Evolutionary conservation across 148 eudicot genomes (phyloP).

Genomic region (Rhododendron molle): DNA sequence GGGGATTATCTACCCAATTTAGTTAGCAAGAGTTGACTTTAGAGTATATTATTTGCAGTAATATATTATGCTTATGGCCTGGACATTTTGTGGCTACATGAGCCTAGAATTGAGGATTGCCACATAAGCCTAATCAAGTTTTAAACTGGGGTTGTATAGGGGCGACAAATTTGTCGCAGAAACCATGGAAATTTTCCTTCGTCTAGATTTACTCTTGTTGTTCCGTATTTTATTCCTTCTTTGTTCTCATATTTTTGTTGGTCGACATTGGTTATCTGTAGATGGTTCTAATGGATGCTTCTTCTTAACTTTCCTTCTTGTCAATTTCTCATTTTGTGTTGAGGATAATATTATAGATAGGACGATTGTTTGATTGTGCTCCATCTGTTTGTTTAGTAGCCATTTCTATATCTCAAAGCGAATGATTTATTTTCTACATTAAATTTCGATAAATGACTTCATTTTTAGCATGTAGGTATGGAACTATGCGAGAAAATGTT

Average conservation of each 20-base stretch:
- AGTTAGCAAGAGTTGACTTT: background rate
- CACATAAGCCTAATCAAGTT: background rate
- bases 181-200: background rate
- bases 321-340: background rate
- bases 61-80: background rate
- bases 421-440: background rate
- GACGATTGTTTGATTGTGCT: background rate
- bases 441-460: constrained; percentile 18
- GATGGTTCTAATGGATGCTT: background rate
- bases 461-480: constrained; percentile 76
- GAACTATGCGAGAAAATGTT: constrained; percentile 99
- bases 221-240: background rate
- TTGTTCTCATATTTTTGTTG: background rate
- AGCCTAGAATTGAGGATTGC: background rate
- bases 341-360: background rate
- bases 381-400: background rate
- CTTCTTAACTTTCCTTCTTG: background rate
- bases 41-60: background rate
- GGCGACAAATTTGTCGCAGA: background rate
- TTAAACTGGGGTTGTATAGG: background rate
- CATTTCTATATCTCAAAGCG: background rate
- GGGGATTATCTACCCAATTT: background rate
- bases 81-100: background rate
- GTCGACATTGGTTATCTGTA: background rate
- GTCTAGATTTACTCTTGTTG: background rate